Evolutionary conservation across 2,329 filamentous ascomycete genomes (phyloP).

Genomic region (Diplodia sapinea): DNA sequence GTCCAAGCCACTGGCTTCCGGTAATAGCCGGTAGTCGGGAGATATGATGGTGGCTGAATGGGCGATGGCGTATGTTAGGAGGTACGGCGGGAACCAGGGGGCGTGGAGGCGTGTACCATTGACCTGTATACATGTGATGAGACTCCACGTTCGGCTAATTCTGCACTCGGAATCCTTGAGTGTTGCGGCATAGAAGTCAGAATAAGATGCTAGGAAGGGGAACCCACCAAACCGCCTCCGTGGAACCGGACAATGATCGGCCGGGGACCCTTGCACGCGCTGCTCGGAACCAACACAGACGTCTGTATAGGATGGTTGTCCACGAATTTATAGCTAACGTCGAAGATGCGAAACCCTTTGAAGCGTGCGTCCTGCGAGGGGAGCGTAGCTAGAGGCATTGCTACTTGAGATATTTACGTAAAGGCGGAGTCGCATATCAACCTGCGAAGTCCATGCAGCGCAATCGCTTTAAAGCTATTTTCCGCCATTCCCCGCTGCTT

Average conservation of each 20-base stretch:
- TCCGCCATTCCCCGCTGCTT: background rate
- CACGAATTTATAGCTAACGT: constrained; percentile 51
- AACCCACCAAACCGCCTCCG: constrained; percentile 51
- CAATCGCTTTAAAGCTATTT: background rate
- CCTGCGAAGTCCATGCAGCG: background rate
- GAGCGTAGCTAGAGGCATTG: background rate
- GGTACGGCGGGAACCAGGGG: constrained; percentile 42
- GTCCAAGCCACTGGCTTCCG: constrained; percentile 54
- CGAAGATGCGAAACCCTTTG: constrained; percentile 48
- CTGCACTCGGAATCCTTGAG: background rate
- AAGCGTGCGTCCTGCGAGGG: constrained; percentile 35
- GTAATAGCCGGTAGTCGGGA: constrained; percentile 60
- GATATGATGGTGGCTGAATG: constrained; percentile 54
- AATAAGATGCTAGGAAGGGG: constrained; percentile 4
- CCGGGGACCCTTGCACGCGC: constrained; percentile 40
- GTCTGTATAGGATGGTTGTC: constrained; percentile 46
- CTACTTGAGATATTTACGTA: background rate
- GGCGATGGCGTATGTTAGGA: constrained; percentile 48
- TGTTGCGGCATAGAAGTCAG: background rate
- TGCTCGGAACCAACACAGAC: constrained; percentile 50
- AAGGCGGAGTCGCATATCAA: background rate
- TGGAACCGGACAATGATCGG: constrained; percentile 52
- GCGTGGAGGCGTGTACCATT: constrained; percentile 40
- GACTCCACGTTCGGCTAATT: constrained; percentile 2
- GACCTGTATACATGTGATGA: constrained; percentile 33